These are phyloP conservation scores for Suhomyces anneliseae DNA, from an alignment of 1,139 yeast species.

Conservation along the genomic window DNA sequence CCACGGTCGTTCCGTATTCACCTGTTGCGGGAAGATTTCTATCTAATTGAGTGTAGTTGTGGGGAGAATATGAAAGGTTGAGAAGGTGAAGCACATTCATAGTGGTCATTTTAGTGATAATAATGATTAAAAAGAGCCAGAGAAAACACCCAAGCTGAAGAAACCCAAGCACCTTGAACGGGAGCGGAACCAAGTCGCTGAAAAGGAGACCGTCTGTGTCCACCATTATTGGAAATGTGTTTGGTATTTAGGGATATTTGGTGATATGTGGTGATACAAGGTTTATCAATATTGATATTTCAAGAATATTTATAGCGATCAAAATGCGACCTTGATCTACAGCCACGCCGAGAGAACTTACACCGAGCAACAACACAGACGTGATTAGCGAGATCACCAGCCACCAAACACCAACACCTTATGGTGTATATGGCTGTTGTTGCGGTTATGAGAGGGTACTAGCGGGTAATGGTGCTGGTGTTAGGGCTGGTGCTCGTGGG, in stretches of 20 bases:
- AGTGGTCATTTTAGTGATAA: conserved; percentile 23
- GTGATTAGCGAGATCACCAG: no score
- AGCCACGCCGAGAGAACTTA: no score
- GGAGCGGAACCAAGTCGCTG: conserved; percentile 32
- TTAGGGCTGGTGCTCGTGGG: no score
- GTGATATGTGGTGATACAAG: not conserved
- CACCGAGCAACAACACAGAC: no score
- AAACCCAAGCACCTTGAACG: conserved; percentile 36
- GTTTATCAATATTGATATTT: no score
- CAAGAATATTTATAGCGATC: no score
- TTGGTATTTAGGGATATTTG: not conserved
- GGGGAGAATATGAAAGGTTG: conserved; percentile 39
- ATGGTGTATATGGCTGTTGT: no score
- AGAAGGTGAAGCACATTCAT: conserved; percentile 40
- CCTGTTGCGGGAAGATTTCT: conserved; percentile 26
- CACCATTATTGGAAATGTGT: not conserved
- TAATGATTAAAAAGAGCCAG: conserved; percentile 35
- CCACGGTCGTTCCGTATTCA: conserved; percentile 32
- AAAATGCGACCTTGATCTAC: no score
- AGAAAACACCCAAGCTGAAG: conserved; percentile 34
- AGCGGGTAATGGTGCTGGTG: no score
- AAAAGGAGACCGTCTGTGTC: conserved; percentile 5
- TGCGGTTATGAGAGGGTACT: no score
- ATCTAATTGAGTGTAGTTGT: conserved; percentile 34
- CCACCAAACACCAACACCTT: no score